Evolutionary conservation across 768 basidiomycete species (phyloP).

Genomic region (Tylopilus vinaceipallidus): DNA sequence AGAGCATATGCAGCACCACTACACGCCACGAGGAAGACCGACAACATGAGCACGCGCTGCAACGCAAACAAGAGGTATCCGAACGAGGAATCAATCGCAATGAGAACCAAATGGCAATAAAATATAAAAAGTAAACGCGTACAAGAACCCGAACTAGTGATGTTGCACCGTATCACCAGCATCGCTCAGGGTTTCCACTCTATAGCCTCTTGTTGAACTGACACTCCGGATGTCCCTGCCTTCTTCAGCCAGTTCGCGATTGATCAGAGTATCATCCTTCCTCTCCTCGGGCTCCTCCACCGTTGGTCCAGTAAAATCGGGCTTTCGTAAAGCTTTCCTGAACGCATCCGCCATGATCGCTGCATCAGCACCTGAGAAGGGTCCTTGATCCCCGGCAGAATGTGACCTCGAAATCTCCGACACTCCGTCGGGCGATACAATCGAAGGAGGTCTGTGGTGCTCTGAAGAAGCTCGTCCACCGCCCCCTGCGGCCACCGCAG

Average conservation of each 20-base stretch:
- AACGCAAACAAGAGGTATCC: constrained; percentile 34
- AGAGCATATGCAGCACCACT: constrained; percentile 26
- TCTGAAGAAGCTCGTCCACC: constrained; percentile 33
- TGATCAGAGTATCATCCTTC: constrained; percentile 45
- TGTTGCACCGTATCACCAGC: constrained; percentile 49
- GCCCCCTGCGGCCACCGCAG: constrained; percentile 31
- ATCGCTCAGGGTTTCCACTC: constrained; percentile 68
- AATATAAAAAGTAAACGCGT: constrained; percentile 35
- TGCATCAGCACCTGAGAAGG: constrained; percentile 82
- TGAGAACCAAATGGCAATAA: constrained; percentile 36
- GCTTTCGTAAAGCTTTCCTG: constrained; percentile 82
- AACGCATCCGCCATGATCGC: constrained; percentile 94
- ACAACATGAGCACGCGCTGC: constrained; percentile 30
- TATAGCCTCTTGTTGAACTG: constrained; percentile 73
- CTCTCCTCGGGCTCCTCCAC: constrained; percentile 59
- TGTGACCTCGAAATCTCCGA: constrained; percentile 66
- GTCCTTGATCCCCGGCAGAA: constrained; percentile 61
- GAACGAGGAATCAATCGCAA: constrained; percentile 31
- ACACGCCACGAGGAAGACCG: constrained; percentile 28
- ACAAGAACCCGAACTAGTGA: constrained; percentile 39
- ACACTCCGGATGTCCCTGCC: constrained; percentile 88
- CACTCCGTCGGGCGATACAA: constrained; percentile 66
- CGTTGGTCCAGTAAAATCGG: constrained; percentile 73
- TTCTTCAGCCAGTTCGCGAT: constrained; percentile 81
- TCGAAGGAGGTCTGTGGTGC: constrained; percentile 34